Conservation (phyloP, 2,329 filamentous ascomycete genomes). For the Catunica adiposa region DNA sequence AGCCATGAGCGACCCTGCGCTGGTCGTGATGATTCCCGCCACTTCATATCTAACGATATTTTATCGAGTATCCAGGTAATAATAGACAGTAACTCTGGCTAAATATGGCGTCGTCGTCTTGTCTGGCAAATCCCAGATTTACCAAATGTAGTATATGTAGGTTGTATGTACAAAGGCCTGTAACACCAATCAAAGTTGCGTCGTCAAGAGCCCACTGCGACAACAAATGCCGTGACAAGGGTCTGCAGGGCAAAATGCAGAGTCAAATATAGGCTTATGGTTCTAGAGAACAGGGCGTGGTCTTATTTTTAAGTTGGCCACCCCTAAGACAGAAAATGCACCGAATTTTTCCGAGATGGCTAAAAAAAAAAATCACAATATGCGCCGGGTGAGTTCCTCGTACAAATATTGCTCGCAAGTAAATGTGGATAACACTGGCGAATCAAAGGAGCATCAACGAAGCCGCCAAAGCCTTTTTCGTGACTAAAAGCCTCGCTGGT, state of each 20-base stretch:
- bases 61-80: too few species aligned
- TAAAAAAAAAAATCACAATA: neutral
- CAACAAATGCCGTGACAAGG: conserved; percentile 1
- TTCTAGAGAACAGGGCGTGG: neutral
- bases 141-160: conserved; percentile 1
- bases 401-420: neutral
- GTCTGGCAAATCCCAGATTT: neutral
- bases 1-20: conserved; percentile 4
- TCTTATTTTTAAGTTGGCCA: too few species aligned
- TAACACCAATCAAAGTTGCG: neutral
- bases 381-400: neutral
- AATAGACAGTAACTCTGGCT: too few species aligned
- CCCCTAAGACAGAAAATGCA: too few species aligned
- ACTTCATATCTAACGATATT: neutral
- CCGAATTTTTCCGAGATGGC: too few species aligned
- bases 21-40: neutral
- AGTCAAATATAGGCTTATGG: neutral
- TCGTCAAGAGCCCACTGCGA: neutral
- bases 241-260: neutral
- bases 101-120: neutral
- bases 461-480: neutral
- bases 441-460: neutral
- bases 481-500: neutral
- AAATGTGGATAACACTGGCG: neutral
- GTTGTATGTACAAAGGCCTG: neutral